These are phyloP conservation scores for Mycena chlorophos DNA, from an alignment of 768 basidiomycete genomes.

Conservation along the genomic window DNA sequence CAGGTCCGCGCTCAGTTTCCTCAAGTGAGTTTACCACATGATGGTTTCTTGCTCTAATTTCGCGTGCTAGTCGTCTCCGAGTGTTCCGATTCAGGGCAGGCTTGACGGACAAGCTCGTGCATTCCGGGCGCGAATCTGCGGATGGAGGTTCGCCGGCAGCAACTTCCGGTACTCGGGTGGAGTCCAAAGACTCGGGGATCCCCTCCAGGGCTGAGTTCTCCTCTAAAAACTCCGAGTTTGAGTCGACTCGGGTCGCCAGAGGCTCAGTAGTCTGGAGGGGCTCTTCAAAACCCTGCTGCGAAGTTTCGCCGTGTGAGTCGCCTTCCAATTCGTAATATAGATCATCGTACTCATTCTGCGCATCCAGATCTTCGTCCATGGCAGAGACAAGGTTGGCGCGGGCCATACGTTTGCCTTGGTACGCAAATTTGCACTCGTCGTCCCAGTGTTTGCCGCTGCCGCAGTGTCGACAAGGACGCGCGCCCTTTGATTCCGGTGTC, in stretches of 20 bases:
- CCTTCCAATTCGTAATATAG: constrained; percentile 21
- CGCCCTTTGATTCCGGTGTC: constrained; percentile 17
- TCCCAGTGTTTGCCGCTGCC: neutral
- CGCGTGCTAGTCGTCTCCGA: constrained; percentile 8
- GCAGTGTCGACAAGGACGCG: constrained; percentile 2
- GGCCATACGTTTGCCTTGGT: neutral
- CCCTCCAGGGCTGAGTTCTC: neutral
- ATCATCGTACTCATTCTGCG: constrained; percentile 32
- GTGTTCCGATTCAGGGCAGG: constrained; percentile 9
- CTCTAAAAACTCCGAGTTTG: too few relatives aligned
- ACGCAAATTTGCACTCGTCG: constrained; percentile 1
- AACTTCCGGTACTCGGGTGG: too few relatives aligned
- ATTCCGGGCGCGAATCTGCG: too few relatives aligned
- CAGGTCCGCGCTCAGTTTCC: too few relatives aligned
- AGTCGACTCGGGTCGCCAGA: too few relatives aligned
- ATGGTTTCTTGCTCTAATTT: neutral
- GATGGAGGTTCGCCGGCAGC: neutral
- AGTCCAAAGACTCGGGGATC: neutral
- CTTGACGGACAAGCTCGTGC: too few relatives aligned
- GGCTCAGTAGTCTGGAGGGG: constrained; percentile 18
- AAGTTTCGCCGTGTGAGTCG: constrained; percentile 14
- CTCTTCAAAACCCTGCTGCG: constrained; percentile 23
- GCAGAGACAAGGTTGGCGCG: neutral
- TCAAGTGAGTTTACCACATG: neutral
- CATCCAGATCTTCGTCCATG: constrained; percentile 15